phyloP scores from a whole-genome alignment of 495 filamentous ascomycete genomes.

The Venustampulla echinocandica region DNA sequence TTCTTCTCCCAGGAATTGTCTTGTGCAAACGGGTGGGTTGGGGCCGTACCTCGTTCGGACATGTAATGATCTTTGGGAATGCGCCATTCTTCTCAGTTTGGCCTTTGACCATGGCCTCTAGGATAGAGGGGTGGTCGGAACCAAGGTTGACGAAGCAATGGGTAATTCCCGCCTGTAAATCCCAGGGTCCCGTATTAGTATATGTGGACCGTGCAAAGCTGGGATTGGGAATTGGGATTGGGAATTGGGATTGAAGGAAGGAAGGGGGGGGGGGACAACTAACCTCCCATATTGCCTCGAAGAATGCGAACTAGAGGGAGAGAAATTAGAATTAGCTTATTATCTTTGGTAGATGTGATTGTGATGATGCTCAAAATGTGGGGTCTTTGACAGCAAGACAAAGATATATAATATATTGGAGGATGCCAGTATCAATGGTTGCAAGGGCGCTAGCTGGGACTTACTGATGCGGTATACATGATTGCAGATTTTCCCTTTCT shows the following conservation, averaged over 20 bases:
- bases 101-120: conserved; percentile 94
- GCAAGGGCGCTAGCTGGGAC: neutral
- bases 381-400: too few species aligned
- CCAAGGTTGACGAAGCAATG: conserved; percentile 93
- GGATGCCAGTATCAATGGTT: neutral
- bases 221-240: too few species aligned
- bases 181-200: too few species aligned
- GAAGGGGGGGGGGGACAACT: neutral
- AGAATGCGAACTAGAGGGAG: conserved; percentile 61
- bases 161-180: conserved; percentile 57
- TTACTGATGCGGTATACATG: conserved; percentile 3
- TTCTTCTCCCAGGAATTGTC: neutral
- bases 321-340: too few species aligned
- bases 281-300: conserved; percentile 84
- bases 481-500: neutral
- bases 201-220: too few species aligned
- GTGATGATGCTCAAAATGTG: too few species aligned
- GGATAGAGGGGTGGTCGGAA: conserved; percentile 42
- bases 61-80: conserved; percentile 86
- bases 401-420: conserved; percentile 22
- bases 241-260: too few species aligned
- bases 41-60: conserved; percentile 90
- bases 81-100: conserved; percentile 51
- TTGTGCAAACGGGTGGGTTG: conserved; percentile 10
- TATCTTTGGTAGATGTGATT: too few species aligned